Base-by-base conservation (phyloP, 192 early-diverging fungal genomes). In the Umbelopsis isabellina region DNA sequence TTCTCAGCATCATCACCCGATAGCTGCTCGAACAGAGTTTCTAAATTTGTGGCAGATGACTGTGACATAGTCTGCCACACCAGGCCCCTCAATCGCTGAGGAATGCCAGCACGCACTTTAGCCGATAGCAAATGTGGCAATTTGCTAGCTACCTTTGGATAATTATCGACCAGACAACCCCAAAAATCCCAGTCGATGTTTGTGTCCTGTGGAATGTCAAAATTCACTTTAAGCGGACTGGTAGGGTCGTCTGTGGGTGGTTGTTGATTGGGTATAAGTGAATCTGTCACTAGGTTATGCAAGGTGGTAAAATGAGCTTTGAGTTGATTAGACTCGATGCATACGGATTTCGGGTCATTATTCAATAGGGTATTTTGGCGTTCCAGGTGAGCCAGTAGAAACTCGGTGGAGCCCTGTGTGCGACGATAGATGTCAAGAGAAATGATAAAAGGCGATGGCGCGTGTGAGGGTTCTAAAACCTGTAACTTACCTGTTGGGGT, bases 1-100 rank as follows among this genome's bases (percentile, higher is more conserved):
- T 88, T 77, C 72, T 86, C 86, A 20, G 48, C 22, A 13, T 67
- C 55, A 11, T 72, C 86, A 46, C 74, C 73, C 25, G 94, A 67
- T 48, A 98, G 86, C 68, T 87, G 89, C 27, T 86, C 75, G 77
- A 95, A 99, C 45, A 93, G 84, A 0, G 87, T 81, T 79, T 97
- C 94, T 69, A 97, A 79, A 47, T 89, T 87, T 16, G 89, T 89
- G 15, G 87, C 88, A 65, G 92, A 90, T 49, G 92, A 91, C 71
- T 90, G 91, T 50, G 90, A 88, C 89, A 99, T 92, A 49, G 93
- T 85, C 78, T 93, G 94, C 97, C 96, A 97, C 33, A 97, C 87
- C 41, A 91, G 84, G 44, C 96, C 95, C 65, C 97, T 90, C 46
- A 99, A 77, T 37, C 85, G 80, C 44, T 86, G 82, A 5, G 97